Evolutionary conservation across 441 rosid genomes (phyloP).

Genomic region (Populus trichocarpa): DNA sequence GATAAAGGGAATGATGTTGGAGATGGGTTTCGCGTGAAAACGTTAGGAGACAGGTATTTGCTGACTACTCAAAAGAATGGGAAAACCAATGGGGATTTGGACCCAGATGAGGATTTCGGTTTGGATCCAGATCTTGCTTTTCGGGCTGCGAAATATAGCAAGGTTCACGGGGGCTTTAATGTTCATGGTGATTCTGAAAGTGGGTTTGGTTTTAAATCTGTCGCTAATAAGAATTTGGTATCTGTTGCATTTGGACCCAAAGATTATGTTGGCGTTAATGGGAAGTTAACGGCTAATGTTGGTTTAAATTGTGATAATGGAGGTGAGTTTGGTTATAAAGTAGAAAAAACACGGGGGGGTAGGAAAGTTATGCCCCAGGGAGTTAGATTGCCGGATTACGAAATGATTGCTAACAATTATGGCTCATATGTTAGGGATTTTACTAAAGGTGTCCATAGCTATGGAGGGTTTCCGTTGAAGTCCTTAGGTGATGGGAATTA

Average conservation of each 20-base stretch:
- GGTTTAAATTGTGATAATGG: slow-evolving; percentile 33
- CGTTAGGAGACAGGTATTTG: slow-evolving; percentile 4
- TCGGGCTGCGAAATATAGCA: slow-evolving; percentile 28
- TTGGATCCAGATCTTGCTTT: slow-evolving; percentile 13
- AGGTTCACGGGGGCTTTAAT: slow-evolving; percentile 24
- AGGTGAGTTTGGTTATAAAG: slow-evolving; percentile 22
- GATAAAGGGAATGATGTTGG: slow-evolving; percentile 20
- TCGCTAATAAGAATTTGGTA: slow-evolving; percentile 18
- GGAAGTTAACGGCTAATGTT: slow-evolving; percentile 23
- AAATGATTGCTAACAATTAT: slow-evolving; percentile 30
- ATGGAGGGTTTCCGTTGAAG: slow-evolving; percentile 48
- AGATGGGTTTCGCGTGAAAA: slow-evolving; percentile 36
- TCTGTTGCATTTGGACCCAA: slow-evolving; percentile 26
- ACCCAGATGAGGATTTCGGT: slow-evolving; percentile 9
- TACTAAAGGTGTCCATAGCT: slow-evolving; percentile 14
- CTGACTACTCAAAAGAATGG: neutral
- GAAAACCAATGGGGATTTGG: slow-evolving; percentile 3
- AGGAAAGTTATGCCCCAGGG: slow-evolving; percentile 26
- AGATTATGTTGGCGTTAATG: slow-evolving; percentile 24
- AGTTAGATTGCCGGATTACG: slow-evolving; percentile 25
- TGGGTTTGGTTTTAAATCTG: slow-evolving; percentile 28
- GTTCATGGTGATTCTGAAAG: slow-evolving; percentile 27
- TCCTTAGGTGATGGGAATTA: slow-evolving; percentile 34
- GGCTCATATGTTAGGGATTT: slow-evolving; percentile 19
- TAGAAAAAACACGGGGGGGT: slow-evolving; percentile 17